Base-by-base conservation (phyloP, 768 basidiomycete species). In the Lactarius vividus region DNA sequence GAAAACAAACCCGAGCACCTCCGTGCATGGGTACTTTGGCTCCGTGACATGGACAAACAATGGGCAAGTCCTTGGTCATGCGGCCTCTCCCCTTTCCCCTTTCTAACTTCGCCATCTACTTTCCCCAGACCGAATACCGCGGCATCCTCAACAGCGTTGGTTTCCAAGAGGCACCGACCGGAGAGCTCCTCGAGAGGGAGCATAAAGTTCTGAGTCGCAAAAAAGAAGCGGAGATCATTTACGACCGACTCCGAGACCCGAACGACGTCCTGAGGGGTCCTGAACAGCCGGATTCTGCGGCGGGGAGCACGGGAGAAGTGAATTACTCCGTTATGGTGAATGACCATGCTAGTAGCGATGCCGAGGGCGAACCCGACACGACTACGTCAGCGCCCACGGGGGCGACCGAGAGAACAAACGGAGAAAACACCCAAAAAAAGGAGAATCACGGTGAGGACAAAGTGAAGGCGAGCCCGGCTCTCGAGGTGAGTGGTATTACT, bases 341-440 rank as follows among this genome's bases (percentile, higher is more conserved):
- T 31, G 66, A 67, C 42, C 61, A 62, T 40, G 29, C 61, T 3
- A 67, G 66, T 52, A 67, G 57, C 18, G 66, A 67, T 29, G 66
- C 66, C 2, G 66, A 67, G 53, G 66, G 66, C 8, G 66, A 67
- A 62, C 61, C 61, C 4, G 66, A 67, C 39, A 67, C 65, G 26
- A 66, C 61, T 11, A 39, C 66, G 13, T 66, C 65, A 15, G 61
- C 39, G 3, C 61, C 61, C 9, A 4, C 57, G 20, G 52, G 54
- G 26, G 52, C 57, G 16, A 37, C 40, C 20, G 66, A 67, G 40
- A 67, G 59, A 10, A 10, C 33, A 31, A 67, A 67, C 40, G 66
- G 66, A 9, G 66, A 67, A 5, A 59, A 28, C 29, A 3, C 10
- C 35, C 61, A 59, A 31, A 44, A 59, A 42, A 29, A 26, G 23